Conservation (phyloP, 1,284 basidiomycete species). For the Cutaneotrichosporon cutaneum region DNA sequence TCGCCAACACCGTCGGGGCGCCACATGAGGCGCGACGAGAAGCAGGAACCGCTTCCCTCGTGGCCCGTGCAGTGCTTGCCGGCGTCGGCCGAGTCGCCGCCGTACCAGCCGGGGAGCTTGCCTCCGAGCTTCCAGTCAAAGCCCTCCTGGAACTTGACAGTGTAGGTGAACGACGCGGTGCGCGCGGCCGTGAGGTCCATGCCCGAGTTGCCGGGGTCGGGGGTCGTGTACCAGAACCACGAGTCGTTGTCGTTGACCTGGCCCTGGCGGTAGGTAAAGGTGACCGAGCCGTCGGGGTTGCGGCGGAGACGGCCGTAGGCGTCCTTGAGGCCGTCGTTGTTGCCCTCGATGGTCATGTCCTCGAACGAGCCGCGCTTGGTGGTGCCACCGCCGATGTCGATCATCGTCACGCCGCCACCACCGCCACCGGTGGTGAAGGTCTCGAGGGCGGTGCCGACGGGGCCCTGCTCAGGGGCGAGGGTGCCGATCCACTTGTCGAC, state of each 20-base stretch:
- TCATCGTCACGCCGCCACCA: constrained; percentile 7
- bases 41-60: constrained; percentile 42
- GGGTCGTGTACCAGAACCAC: constrained; percentile 17
- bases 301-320: constrained; percentile 8
- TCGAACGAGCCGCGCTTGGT: constrained; percentile 7
- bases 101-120: constrained; percentile 53
- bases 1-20: constrained; percentile 44
- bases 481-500: constrained; percentile 14
- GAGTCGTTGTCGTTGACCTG: constrained; percentile 16
- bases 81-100: constrained; percentile 30
- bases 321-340: constrained; percentile 12
- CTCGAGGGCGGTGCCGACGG: constrained; percentile 1
- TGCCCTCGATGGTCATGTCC: constrained; percentile 14
- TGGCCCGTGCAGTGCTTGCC: constrained; percentile 52
- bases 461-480: constrained; percentile 8
- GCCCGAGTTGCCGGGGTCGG: constrained; percentile 14
- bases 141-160: constrained; percentile 45
- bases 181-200: constrained; percentile 11
- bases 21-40: constrained; percentile 53
- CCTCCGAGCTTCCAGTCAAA: constrained; percentile 37
- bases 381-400: neutral
- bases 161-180: constrained; percentile 40
- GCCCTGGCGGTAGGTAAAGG: constrained; percentile 13
- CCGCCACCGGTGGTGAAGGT: constrained; percentile 13
- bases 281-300: neutral